Conservation (phyloP, 2,329 filamentous ascomycete species). For the Sclerotinia borealis region DNA sequence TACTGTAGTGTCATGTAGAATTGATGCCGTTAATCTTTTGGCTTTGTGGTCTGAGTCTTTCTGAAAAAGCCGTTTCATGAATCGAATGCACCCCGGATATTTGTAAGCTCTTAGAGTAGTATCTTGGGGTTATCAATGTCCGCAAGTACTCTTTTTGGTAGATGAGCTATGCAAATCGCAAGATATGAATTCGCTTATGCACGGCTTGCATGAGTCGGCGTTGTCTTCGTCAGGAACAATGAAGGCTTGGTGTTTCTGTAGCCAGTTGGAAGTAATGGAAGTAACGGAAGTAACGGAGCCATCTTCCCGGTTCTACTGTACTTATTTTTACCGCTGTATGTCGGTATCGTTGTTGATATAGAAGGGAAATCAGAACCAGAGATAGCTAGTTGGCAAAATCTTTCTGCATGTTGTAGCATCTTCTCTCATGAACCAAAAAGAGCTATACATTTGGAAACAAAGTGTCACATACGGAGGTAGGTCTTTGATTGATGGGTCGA, state of each 20-base stretch:
- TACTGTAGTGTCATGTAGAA: too few relatives aligned
- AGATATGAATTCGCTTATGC: conserved; percentile 3
- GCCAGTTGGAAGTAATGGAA: not conserved
- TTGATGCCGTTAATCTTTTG: not conserved
- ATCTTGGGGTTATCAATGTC: not conserved
- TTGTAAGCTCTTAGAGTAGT: not conserved
- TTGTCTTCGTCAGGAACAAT: not conserved
- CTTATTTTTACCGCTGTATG: too few relatives aligned
- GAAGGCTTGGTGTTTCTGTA: not conserved
- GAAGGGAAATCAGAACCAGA: not conserved
- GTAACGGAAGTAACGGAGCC: not conserved
- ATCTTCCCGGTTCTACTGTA: not conserved
- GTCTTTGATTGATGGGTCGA: not conserved
- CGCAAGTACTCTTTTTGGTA: not conserved
- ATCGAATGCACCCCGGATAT: not conserved
- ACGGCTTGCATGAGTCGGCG: not conserved
- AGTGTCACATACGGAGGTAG: not conserved
- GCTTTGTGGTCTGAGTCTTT: not conserved
- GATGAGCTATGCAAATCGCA: not conserved
- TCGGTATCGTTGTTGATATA: too few relatives aligned
- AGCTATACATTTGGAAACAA: not conserved
- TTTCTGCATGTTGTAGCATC: not conserved
- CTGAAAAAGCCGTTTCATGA: not conserved
- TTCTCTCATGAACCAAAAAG: not conserved
- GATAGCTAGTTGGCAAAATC: not conserved